A percentile compares a stretch with the other conserved stretches of the same genome.
These are phyloP conservation scores for Cucurbita maxima DNA, from an alignment of 306 rosid genomes.

Conservation along the genomic window DNA sequence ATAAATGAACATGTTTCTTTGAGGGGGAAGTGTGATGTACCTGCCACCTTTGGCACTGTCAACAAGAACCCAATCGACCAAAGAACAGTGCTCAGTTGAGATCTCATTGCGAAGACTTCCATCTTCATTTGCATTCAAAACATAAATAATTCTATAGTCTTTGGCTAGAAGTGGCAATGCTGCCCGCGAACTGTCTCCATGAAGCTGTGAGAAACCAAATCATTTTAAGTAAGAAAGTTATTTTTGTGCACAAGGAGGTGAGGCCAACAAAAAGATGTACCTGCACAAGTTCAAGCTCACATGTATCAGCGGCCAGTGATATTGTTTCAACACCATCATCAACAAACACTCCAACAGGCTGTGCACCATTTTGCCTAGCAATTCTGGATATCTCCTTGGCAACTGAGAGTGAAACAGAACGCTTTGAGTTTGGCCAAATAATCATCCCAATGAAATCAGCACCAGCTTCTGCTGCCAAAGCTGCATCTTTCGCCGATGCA, in stretches of 20 bases:
- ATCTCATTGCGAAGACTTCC: slow-evolving; percentile 55
- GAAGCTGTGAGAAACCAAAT: slow-evolving; percentile 55
- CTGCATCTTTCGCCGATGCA: slow-evolving; percentile 81
- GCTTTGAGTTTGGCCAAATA: slow-evolving; percentile 82
- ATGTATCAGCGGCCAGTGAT: slow-evolving; percentile 43
- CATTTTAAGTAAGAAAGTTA: slow-evolving; percentile 9
- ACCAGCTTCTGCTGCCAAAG: slow-evolving; percentile 90
- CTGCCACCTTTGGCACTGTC: slow-evolving; percentile 84
- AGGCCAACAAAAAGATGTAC: slow-evolving; percentile 15
- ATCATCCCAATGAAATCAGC: slow-evolving; percentile 93
- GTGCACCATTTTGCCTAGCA: slow-evolving; percentile 64
- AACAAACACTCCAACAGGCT: slow-evolving; percentile 91
- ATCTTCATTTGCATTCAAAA: slow-evolving; percentile 66
- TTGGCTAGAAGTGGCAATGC: slow-evolving; percentile 41
- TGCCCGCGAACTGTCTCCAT: slow-evolving; percentile 61
- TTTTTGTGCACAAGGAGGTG: not conserved
- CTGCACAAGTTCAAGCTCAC: slow-evolving; percentile 76
- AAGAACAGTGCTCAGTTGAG: slow-evolving; percentile 44
- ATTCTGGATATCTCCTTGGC: slow-evolving; percentile 85
- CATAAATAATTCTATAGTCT: slow-evolving; percentile 54
- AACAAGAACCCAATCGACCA: slow-evolving; percentile 74
- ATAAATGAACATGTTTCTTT: not conserved
- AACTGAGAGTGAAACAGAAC: slow-evolving; percentile 62
- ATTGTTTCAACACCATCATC: slow-evolving; percentile 68
- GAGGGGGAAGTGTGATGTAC: slow-evolving; percentile 22